These are phyloP conservation scores for Fistulinella staudtii DNA, from an alignment of 1,284 basidiomycete species.

Conservation along the genomic window DNA sequence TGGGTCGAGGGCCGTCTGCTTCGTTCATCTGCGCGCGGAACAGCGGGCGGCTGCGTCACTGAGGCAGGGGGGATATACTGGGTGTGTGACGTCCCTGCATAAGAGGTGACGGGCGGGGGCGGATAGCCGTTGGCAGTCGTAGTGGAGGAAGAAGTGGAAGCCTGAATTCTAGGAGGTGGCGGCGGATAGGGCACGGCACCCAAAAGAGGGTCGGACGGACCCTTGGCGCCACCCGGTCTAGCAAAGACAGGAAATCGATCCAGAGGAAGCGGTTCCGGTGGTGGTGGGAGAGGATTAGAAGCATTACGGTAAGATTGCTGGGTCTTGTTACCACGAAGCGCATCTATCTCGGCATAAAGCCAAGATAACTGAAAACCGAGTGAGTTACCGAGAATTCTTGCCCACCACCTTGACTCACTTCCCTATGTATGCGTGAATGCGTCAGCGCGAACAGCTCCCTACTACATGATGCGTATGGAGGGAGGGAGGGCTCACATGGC, in stretches of 20 bases:
- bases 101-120: slow-evolving; percentile 5
- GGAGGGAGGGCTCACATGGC: slow-evolving; percentile 21
- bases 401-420: slow-evolving; percentile 26
- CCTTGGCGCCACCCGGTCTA: slow-evolving; percentile 24
- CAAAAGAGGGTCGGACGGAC: slow-evolving; percentile 17
- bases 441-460: slow-evolving; percentile 13
- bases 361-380: slow-evolving; percentile 29
- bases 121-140: slow-evolving; percentile 12
- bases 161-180: slow-evolving; percentile 21
- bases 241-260: slow-evolving; percentile 39
- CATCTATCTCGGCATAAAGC: slow-evolving; percentile 31
- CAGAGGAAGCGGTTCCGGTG: slow-evolving; percentile 44
- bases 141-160: slow-evolving; percentile 3
- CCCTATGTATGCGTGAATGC: slow-evolving; percentile 17
- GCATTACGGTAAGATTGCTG: slow-evolving; percentile 20
- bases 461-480: background rate
- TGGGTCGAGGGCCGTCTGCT: slow-evolving; percentile 11
- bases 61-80: slow-evolving; percentile 10
- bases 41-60: slow-evolving; percentile 14
- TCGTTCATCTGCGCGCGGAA: slow-evolving; percentile 24
- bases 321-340: slow-evolving; percentile 19
- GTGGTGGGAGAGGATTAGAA: slow-evolving; percentile 45
- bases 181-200: slow-evolving; percentile 27
- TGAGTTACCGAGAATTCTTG: slow-evolving; percentile 17
- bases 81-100: slow-evolving; percentile 14